Evolutionary conservation across 352 stramenopile genomes (phyloP).

Genomic region (Globisporangium uncinulatum): DNA sequence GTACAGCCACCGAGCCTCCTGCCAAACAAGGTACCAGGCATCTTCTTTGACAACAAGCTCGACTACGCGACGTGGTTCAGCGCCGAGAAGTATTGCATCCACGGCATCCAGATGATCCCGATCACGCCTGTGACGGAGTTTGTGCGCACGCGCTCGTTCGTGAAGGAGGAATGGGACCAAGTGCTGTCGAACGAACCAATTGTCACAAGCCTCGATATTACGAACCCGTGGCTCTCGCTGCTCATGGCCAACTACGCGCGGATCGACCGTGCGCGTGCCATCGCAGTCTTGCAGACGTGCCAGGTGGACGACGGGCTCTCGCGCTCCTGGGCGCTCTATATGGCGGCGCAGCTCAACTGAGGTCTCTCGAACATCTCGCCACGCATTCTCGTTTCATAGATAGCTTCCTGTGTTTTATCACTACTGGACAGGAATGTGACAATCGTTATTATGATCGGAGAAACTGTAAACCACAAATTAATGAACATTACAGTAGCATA

Average conservation of each 20-base stretch:
- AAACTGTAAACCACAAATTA: too few relatives aligned
- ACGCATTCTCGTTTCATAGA: constrained; percentile 1
- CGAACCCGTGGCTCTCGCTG: constrained; percentile 69
- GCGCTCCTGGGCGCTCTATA: constrained; percentile 74
- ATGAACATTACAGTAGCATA: neutral
- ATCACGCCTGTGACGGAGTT: constrained; percentile 59
- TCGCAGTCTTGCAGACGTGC: constrained; percentile 51
- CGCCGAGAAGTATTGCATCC: constrained; percentile 57
- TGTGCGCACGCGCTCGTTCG: constrained; percentile 42
- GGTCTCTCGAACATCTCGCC: neutral
- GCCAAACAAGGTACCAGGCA: constrained; percentile 50
- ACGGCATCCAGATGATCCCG: constrained; percentile 77
- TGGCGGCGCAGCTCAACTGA: constrained; percentile 22
- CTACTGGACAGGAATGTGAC: too few relatives aligned
- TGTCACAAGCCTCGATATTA: constrained; percentile 29
- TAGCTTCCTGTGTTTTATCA: neutral
- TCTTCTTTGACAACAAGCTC: constrained; percentile 78
- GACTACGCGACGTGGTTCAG: constrained; percentile 82
- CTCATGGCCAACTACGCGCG: constrained; percentile 71
- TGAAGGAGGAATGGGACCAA: constrained; percentile 52
- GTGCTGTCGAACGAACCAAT: constrained; percentile 45
- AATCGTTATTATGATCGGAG: too few relatives aligned
- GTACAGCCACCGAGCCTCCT: constrained; percentile 43
- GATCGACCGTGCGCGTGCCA: constrained; percentile 33
- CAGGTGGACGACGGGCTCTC: constrained; percentile 68